Evolutionary conservation across 495 filamentous ascomycete species (phyloP).

Genomic region (Penicillium turbatum): DNA sequence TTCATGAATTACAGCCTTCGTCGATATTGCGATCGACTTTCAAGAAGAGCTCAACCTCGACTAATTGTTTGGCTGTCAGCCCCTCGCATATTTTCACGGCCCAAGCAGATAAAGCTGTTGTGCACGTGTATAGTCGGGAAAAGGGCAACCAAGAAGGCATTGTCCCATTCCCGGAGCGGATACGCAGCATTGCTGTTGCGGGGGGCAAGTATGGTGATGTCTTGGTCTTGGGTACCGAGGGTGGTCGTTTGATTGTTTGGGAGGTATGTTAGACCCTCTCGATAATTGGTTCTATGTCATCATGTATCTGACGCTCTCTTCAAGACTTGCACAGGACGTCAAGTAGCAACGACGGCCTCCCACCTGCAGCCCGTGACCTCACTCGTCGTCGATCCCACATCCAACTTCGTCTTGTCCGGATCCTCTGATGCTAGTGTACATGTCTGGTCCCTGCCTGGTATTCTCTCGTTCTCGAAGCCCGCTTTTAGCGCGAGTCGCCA

Average conservation of each 20-base stretch:
- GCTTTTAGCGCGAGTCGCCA: constrained; percentile 33
- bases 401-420: constrained; percentile 78
- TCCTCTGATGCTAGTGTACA: constrained; percentile 85
- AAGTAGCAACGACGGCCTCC: constrained; percentile 78
- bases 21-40: constrained; percentile 67
- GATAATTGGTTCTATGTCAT: neutral
- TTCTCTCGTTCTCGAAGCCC: constrained; percentile 62
- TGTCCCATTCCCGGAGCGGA: constrained; percentile 80
- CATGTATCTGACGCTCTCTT: constrained; percentile 3
- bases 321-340: constrained; percentile 79
- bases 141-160: constrained; percentile 82
- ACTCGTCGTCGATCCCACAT: constrained; percentile 65
- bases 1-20: constrained; percentile 75
- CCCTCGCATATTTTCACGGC: constrained; percentile 84
- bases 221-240: constrained; percentile 77
- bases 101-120: constrained; percentile 82
- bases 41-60: constrained; percentile 84
- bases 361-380: constrained; percentile 83
- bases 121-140: constrained; percentile 83
- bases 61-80: constrained; percentile 76
- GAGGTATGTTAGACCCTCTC: constrained; percentile 57
- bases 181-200: constrained; percentile 65
- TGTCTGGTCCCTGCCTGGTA: constrained; percentile 75
- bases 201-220: constrained; percentile 59
- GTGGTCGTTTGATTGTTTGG: constrained; percentile 85